These are phyloP conservation scores for Parachaetomium inaequale DNA, from an alignment of 495 filamentous ascomycete species.

Conservation along the genomic window DNA sequence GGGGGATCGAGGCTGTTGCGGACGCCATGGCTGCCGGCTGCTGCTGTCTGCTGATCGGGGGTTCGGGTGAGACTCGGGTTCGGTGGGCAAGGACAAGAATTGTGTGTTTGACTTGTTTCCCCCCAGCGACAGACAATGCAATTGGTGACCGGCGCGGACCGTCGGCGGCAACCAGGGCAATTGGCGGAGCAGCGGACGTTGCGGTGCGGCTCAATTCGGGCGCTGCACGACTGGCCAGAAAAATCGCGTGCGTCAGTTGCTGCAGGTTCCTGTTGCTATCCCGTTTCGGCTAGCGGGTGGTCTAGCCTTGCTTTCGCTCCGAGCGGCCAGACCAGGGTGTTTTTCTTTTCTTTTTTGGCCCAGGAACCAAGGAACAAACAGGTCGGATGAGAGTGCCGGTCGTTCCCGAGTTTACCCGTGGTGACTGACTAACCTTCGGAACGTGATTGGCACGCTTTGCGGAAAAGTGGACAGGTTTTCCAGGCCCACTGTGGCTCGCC, in stretches of 20 bases:
- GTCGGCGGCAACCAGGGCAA: background rate
- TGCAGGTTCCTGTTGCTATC: conserved; percentile 10
- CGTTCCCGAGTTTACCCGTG: conserved; percentile 32
- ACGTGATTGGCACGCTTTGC: conserved; percentile 21
- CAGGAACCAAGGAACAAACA: conserved; percentile 3
- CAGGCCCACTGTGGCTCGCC: conserved; percentile 29
- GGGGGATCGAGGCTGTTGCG: conserved; percentile 44
- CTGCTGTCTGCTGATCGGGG: background rate
- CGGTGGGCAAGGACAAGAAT: too few species aligned
- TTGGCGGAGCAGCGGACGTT: conserved; percentile 5
- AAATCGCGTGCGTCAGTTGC: conserved; percentile 17
- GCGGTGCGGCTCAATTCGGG: conserved; percentile 23
- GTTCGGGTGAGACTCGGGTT: background rate
- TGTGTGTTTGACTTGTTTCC: background rate
- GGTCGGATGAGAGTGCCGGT: conserved; percentile 15
- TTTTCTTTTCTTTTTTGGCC: background rate
- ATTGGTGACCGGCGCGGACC: background rate
- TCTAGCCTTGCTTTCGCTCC: background rate
- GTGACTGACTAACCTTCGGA: conserved; percentile 24
- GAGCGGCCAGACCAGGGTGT: too few species aligned
- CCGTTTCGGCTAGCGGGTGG: conserved; percentile 14
- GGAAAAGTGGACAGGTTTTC: background rate
- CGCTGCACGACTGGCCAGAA: conserved; percentile 15
- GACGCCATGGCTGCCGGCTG: conserved; percentile 31
- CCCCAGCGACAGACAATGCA: background rate